Evolutionary conservation across 2,329 filamentous ascomycete species (phyloP).

Genomic region (Bertia moriformis): DNA sequence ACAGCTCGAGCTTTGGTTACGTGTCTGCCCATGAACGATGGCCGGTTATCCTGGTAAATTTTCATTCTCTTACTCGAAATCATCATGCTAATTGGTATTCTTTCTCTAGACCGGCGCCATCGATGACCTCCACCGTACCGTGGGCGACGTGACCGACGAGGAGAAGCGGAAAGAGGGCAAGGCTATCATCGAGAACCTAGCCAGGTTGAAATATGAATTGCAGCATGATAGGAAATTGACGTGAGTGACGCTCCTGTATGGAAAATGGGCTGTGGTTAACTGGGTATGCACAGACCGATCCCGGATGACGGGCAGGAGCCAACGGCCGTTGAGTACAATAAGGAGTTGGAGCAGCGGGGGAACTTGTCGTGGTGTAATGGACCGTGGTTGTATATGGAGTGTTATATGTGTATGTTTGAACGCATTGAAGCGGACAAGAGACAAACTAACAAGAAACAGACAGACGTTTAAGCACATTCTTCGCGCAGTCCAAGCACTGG

Average conservation of each 20-base stretch:
- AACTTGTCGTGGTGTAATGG: conserved; percentile 68
- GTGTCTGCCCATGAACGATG: conserved; percentile 48
- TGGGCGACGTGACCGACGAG: conserved; percentile 24
- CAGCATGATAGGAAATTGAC: conserved; percentile 47
- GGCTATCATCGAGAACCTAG: conserved; percentile 38
- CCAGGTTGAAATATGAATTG: conserved; percentile 53
- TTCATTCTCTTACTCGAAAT: background rate
- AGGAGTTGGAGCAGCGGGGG: conserved; percentile 63
- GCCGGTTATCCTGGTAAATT: conserved; percentile 47
- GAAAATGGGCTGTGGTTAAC: background rate
- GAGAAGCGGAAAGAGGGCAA: conserved; percentile 43
- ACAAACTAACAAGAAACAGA: conserved; percentile 3
- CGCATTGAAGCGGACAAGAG: background rate
- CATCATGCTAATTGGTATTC: background rate
- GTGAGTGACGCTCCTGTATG: conserved; percentile 17
- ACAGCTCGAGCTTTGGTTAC: conserved; percentile 47
- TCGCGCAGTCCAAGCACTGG: conserved; percentile 68
- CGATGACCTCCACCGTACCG: conserved; percentile 47
- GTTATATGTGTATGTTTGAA: conserved; percentile 73
- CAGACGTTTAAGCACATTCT: conserved; percentile 65
- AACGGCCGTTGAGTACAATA: conserved; percentile 72
- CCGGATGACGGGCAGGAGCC: conserved; percentile 62
- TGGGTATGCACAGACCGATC: background rate
- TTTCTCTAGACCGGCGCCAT: conserved; percentile 48
- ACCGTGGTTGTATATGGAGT: conserved; percentile 84